Percentiles rank a stretch among this genome's conserved stretches.
Evolutionary conservation across 768 basidiomycete species (phyloP).

Genomic region (Scleroderma bovista): DNA sequence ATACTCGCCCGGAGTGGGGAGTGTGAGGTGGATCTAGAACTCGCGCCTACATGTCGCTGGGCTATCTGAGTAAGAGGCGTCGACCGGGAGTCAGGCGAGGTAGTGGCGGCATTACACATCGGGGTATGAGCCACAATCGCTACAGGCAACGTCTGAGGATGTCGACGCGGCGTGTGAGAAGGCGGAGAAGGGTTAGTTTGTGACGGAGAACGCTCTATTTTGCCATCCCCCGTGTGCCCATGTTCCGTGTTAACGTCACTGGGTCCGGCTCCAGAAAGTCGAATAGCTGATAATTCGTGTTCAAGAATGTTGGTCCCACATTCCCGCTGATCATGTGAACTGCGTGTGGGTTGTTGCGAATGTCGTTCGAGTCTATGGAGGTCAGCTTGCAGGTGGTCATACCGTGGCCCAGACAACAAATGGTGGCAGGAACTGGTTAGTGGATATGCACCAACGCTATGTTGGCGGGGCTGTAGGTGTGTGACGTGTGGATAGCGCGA

Average conservation of each 20-base stretch:
- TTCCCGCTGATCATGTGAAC: not conserved
- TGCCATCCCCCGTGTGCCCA: constrained; percentile 1
- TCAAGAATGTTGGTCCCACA: constrained; percentile 14
- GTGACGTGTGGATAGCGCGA: constrained; percentile 16
- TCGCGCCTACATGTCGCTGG: constrained; percentile 23
- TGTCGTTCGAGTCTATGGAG: constrained; percentile 3
- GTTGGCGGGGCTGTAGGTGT: constrained; percentile 8
- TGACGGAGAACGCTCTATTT: constrained; percentile 3
- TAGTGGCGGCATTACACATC: not conserved
- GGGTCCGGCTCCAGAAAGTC: constrained; percentile 11
- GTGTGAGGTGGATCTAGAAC: constrained; percentile 26
- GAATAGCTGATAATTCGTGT: constrained; percentile 16
- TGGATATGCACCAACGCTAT: constrained; percentile 23
- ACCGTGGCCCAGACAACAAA: constrained; percentile 29
- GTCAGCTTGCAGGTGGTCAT: constrained; percentile 19
- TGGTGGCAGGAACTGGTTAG: constrained; percentile 23
- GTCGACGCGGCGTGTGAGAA: not conserved
- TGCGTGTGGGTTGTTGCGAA: not conserved
- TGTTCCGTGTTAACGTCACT: constrained; percentile 3
- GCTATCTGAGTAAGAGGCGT: constrained; percentile 18
- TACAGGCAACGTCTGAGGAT: not conserved
- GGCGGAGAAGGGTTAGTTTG: too few relatives aligned
- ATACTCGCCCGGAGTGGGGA: constrained; percentile 23
- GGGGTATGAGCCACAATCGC: too few relatives aligned
- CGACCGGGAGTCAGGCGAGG: constrained; percentile 4